Base-by-base conservation (phyloP, 208 protist genomes). In the Trypanosoma platydactyli region DNA sequence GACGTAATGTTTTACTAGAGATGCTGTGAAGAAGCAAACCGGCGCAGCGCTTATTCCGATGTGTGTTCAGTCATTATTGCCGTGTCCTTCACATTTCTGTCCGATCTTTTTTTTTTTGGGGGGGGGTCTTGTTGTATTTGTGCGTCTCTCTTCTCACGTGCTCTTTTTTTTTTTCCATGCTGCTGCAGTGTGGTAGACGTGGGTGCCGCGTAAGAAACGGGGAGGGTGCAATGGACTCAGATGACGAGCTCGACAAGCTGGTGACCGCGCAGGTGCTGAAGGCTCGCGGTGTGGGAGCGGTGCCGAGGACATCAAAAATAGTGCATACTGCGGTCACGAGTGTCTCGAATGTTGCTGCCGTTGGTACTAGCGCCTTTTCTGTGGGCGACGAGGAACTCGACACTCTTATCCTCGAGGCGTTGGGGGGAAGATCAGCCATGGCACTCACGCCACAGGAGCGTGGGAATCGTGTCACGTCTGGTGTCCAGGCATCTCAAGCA, bases 161-260 rank as follows among this genome's bases (percentile, higher is more conserved):
- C 46, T 12, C 46, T 13, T 7, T 7, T n/a, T n/a, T n/a, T n/a
- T n/a, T n/a, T n/a, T n/a, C n/a, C n/a, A n/a, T n/a, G n/a, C n/a
- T n/a, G 18, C 16, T 55, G 25, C 22, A 55, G 1, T 16, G 50
- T 9, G 25, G n/a, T 30, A 9, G 41, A 18, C 61, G 38, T 6
- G 3, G 45, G 2, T 3, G 5, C 15, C n/a, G n/a, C 27, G 6
- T n/a, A 27, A 29, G 7, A n/a, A 29, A 18, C 16, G 18, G 18
- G 20, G 24, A 66, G 9, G 33, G 9, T 38, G 13, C 44, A 25
- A 71, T 75, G 69, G 61, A 75, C 20, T 60, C 53, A 12, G 58
- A 71, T 56, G 71, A 76, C 33, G 69, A 68, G n/a, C 7, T 76
- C 25, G 71, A 67, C 11, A 20, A 50, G 15, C 30, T 76, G 49